A percentile compares a stretch with the other conserved stretches of the same genome.
phyloP scores from a whole-genome alignment of 352 stramenopile species.

The Phytophthora kernoviae region DNA sequence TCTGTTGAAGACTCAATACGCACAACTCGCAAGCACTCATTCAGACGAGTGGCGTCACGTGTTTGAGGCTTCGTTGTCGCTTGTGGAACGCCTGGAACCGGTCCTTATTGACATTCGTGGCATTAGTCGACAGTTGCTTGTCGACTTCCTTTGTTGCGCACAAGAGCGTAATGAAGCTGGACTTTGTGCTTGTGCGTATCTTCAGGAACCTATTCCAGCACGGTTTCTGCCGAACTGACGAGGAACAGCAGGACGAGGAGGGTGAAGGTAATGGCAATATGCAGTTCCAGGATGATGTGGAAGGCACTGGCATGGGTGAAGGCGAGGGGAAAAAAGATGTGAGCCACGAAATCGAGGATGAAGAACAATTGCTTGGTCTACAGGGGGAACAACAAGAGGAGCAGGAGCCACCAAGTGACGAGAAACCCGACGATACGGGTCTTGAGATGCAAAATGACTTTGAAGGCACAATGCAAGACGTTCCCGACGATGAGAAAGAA shows the following conservation, averaged over 20 bases:
- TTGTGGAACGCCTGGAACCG: slow-evolving; percentile 68
- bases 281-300: slow-evolving; percentile 98
- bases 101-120: slow-evolving; percentile 67
- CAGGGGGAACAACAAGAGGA: slow-evolving; percentile 93
- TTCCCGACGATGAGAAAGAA: slow-evolving; percentile 93
- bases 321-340: slow-evolving; percentile 99
- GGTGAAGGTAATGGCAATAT: slow-evolving; percentile 88
- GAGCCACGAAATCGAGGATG: slow-evolving; percentile 99
- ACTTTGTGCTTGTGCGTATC: slow-evolving; percentile 95
- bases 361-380: slow-evolving; percentile 99
- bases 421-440: slow-evolving; percentile 95
- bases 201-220: slow-evolving; percentile 97
- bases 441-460: slow-evolving; percentile 99
- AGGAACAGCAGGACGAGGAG: slow-evolving; percentile 90
- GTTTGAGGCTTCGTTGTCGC: slow-evolving; percentile 50
- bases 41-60: slow-evolving; percentile 32
- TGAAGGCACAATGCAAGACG: slow-evolving; percentile 98
- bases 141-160: slow-evolving; percentile 85
- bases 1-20: slow-evolving; percentile 59
- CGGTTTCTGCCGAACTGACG: slow-evolving; percentile 93
- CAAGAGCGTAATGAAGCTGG: slow-evolving; percentile 93
- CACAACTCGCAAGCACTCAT: slow-evolving; percentile 29
- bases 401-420: slow-evolving; percentile 75
- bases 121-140: slow-evolving; percentile 81
- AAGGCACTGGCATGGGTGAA: slow-evolving; percentile 99